Base-by-base conservation (phyloP, 176 grass and related monocot species). In the Eleusine indica region DNA sequence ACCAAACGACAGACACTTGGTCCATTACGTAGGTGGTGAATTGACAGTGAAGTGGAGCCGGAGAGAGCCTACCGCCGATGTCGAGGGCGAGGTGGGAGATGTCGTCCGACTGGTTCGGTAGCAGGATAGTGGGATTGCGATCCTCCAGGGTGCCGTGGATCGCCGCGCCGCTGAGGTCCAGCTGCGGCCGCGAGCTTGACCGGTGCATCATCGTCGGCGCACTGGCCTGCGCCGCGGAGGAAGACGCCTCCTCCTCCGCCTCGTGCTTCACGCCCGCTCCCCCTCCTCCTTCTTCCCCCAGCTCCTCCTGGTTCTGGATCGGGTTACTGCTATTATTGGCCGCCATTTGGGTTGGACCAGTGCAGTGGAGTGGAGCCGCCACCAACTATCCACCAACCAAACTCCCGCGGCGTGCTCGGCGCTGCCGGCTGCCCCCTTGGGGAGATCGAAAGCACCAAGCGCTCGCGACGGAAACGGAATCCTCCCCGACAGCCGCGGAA, bases 21-120 rank as follows among this genome's bases (percentile, higher is more conserved):
- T 9, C 17, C 18, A 9, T 15, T 21, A 71, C 22, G 43, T 85
- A 14, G 44, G 5, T 12, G 52, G 49, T 14, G 83, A 71, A 29
- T 48, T 13, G 56, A 43, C 21, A 70, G 35, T 70, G 79, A 70
- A 71, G 48, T 16, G 67, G 35, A 44, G 79, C 21, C 37, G 3
- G 65, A 29, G 47, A 69, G 78, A 80, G 47, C 84, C 17, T 91
- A 98, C 96, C 96, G 81, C 96, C 93, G 73, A 98, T 91, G 78
- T 98, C 93, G 47, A 98, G 89, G 56, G 93, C 93, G 83, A 98
- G 92, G 84, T 95, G 96, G 28, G 93, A 98, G 56, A 95, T 95
- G 80, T 98, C 96, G 86, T 98, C 96, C 17, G 93, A 95, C 74
- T 98, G 96, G 74, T 98, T 98, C 14, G 96, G 96, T 77, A 98